A percentile compares a stretch with the other conserved stretches of the same genome.
Evolutionary conservation across 495 filamentous ascomycete genomes (phyloP).

Genomic region (Aspergillus biplanus): DNA sequence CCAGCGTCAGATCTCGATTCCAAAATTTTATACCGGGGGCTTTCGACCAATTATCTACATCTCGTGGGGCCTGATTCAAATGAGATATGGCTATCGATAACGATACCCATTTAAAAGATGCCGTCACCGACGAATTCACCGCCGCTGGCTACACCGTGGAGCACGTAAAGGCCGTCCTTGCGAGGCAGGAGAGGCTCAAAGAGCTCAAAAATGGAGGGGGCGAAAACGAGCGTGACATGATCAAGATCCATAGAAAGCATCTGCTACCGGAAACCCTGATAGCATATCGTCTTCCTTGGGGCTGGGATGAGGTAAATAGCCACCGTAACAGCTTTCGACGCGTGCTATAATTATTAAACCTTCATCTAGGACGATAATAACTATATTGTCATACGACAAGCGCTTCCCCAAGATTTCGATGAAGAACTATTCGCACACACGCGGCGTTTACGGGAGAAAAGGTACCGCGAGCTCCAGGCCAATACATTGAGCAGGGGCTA

Average conservation of each 20-base stretch:
- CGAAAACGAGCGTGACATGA: not conserved
- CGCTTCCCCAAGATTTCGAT: constrained; percentile 67
- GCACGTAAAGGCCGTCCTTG: constrained; percentile 1
- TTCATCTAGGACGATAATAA: constrained; percentile 52
- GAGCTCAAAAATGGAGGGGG: not conserved
- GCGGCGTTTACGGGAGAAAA: constrained; percentile 36
- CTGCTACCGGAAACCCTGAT: constrained; percentile 38
- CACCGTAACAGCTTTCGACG: not conserved
- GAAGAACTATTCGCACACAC: constrained; percentile 67
- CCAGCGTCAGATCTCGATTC: too few species aligned
- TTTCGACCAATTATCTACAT: too few species aligned
- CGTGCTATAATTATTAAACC: not conserved
- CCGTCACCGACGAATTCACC: constrained; percentile 9
- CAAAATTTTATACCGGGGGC: too few species aligned
- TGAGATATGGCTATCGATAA: not conserved
- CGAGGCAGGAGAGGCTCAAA: constrained; percentile 3
- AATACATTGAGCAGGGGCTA: constrained; percentile 28
- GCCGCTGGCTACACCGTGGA: constrained; percentile 9
- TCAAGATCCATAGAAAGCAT: constrained; percentile 31
- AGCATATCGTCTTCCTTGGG: constrained; percentile 39
- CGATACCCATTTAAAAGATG: constrained; percentile 6
- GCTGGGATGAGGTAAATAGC: constrained; percentile 32
- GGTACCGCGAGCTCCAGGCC: constrained; percentile 25
- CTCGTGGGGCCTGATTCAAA: too few species aligned
- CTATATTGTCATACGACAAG: constrained; percentile 67